Conservation (phyloP, 768 basidiomycete species). For the Russula olivacea region DNA sequence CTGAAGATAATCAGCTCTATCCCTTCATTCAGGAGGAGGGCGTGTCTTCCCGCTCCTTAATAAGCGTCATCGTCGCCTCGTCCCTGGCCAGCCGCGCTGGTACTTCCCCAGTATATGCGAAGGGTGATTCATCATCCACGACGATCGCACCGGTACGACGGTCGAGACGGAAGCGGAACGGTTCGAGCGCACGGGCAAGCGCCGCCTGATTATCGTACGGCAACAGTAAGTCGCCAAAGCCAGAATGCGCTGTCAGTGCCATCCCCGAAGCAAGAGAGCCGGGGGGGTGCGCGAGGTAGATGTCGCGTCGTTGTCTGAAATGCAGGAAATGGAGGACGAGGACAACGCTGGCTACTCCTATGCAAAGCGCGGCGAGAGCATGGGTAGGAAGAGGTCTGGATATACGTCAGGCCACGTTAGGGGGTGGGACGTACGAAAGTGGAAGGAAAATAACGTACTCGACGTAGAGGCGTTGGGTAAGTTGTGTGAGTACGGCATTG, state of each 20-base stretch:
- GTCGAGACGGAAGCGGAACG: constrained; percentile 24
- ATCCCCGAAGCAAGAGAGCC: constrained; percentile 17
- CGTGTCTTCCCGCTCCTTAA: neutral
- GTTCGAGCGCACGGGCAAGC: constrained; percentile 10
- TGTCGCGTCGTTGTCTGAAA: constrained; percentile 4
- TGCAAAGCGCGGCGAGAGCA: constrained; percentile 42
- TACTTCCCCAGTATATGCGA: neutral
- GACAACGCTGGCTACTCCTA: constrained; percentile 45
- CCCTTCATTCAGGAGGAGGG: neutral
- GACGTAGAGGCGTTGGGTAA: constrained; percentile 47
- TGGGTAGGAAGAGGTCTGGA: constrained; percentile 50
- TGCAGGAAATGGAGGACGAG: constrained; percentile 45
- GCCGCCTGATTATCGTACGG: constrained; percentile 9
- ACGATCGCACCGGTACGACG: constrained; percentile 24
- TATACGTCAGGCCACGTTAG: neutral
- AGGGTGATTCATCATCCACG: constrained; percentile 13
- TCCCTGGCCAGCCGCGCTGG: neutral
- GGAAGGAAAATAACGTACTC: constrained; percentile 43
- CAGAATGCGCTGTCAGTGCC: constrained; percentile 22
- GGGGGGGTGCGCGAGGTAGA: constrained; percentile 19
- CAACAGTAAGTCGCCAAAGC: constrained; percentile 22
- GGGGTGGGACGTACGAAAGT: neutral
- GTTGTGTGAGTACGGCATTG: constrained; percentile 36
- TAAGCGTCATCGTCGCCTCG: constrained; percentile 23
- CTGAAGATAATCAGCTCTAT: neutral